A percentile compares a stretch with the other conserved stretches of the same genome.
These are phyloP conservation scores for Ceratobasidium sp. DNA, from an alignment of 1,284 basidiomycete genomes.

Conservation along the genomic window DNA sequence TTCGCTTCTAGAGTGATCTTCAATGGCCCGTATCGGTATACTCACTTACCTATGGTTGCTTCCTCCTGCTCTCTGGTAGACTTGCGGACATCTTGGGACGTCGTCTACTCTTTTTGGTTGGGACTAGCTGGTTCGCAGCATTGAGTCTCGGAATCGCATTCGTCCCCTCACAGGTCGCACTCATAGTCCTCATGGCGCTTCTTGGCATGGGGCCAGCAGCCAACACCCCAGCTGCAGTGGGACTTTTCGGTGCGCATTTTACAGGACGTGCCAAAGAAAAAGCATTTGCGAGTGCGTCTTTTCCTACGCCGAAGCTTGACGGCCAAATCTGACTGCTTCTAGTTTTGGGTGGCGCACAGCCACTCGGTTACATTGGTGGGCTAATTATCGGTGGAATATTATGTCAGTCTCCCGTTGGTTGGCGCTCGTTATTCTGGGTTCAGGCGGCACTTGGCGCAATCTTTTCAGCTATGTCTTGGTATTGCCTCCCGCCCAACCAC, in stretches of 20 bases:
- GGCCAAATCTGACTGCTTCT: neutral
- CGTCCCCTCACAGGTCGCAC: constrained; percentile 21
- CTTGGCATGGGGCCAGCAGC: constrained; percentile 42
- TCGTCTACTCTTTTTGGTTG: constrained; percentile 40
- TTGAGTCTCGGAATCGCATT: constrained; percentile 40
- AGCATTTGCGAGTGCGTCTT: constrained; percentile 40
- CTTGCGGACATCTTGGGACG: constrained; percentile 42
- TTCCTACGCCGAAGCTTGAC: neutral
- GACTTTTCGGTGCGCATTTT: constrained; percentile 41
- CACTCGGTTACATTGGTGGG: constrained; percentile 42
- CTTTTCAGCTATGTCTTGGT: constrained; percentile 24
- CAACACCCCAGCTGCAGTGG: constrained; percentile 40
- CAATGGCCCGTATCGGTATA: constrained; percentile 38
- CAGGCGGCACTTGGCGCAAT: constrained; percentile 31
- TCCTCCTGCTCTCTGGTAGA: constrained; percentile 41
- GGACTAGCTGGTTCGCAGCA: constrained; percentile 38
- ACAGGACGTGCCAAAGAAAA: constrained; percentile 33
- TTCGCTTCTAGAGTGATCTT: constrained; percentile 27
- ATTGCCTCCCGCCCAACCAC: constrained; percentile 34
- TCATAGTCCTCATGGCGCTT: constrained; percentile 40
- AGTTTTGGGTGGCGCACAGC: constrained; percentile 43
- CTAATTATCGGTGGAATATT: constrained; percentile 42
- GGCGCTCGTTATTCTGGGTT: constrained; percentile 40
- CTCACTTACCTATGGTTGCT: constrained; percentile 42
- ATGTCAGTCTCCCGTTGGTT: constrained; percentile 31